Evolutionary conservation across 176 grass and related monocot genomes (phyloP), one percentile per base, ranked within the genome.

Genomic region (Cenchrus americanus): DNA sequence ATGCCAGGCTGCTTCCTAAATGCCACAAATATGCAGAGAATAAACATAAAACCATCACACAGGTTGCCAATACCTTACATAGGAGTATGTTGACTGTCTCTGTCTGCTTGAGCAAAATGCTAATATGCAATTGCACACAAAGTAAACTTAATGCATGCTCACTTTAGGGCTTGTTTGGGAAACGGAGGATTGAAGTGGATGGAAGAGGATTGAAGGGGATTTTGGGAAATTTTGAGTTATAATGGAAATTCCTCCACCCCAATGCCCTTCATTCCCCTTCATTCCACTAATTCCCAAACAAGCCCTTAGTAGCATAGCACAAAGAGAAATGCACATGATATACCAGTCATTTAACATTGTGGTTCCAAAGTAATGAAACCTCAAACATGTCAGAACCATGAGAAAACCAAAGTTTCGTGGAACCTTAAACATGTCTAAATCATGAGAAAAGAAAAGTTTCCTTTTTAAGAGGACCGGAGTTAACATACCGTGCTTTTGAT

Each of bases 401-500:
- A 43, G 19, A 74, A 54, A 61, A 55, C 5, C 34, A 37, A 37
- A 37, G 34, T 37, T 37, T 37, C 1, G 34, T 61, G 26, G 30
- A 60, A 69, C 14, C 19, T 37, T 17, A 34, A 60, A 22, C 17
- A 34, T 51, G 17, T 37, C 41, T 59, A 11, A 67, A 52, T 51
- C 49, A 83, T 53, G 5, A 55, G 21, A 75, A 57, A 62, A 57
- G 9, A 14, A 68, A 5, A 71, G 18, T 11, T 8, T 9, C 43
- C 42, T 22, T 17, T 6, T 24, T 11, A 27, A 44, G 57, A 26
- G 4, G 19, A 60, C 32, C 22, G 1, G 7, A 46, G 55, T 46
- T 49, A 54, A 53, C 83, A 67, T 74, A 96, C 91, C 87, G 89
- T 97, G 75, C 70, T 77, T 84, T 76, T 89, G 64, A 93, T 87